phyloP scores from a whole-genome alignment of 202 grass and related monocot genomes.

The Eragrostis tef region DNA sequence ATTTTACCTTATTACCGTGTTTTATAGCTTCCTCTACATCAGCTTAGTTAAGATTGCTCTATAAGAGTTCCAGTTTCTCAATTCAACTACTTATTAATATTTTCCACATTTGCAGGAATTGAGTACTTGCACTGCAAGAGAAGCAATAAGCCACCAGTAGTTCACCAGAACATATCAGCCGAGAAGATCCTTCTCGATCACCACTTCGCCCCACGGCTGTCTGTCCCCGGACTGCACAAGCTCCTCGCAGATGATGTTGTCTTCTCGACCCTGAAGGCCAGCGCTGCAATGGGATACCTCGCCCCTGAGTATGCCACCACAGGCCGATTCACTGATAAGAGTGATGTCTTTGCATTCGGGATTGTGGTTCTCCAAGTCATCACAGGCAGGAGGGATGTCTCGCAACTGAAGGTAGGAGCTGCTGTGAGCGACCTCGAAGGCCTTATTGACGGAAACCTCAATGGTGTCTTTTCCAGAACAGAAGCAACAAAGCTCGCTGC shows the following conservation, averaged over 20 bases:
- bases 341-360: conserved; percentile 84
- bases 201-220: conserved; percentile 63
- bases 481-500: conserved; percentile 62
- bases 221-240: conserved; percentile 75
- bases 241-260: conserved; percentile 82
- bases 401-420: conserved; percentile 46
- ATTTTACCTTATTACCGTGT: not conserved
- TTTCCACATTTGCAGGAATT: conserved; percentile 56
- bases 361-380: conserved; percentile 79
- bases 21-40: not conserved
- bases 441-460: conserved; percentile 59
- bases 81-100: not conserved
- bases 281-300: conserved; percentile 90
- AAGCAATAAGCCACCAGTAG: conserved; percentile 67
- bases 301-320: conserved; percentile 75
- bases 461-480: conserved; percentile 53
- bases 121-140: conserved; percentile 82
- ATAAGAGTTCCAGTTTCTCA: not conserved
- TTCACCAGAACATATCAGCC: conserved; percentile 91
- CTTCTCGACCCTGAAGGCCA: conserved; percentile 89
- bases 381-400: conserved; percentile 62
- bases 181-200: conserved; percentile 86
- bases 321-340: conserved; percentile 90
- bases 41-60: not conserved
- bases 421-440: conserved; percentile 46